Conservation (phyloP, 345 rosid genomes). For the Rhodomyrtus tomentosa region DNA sequence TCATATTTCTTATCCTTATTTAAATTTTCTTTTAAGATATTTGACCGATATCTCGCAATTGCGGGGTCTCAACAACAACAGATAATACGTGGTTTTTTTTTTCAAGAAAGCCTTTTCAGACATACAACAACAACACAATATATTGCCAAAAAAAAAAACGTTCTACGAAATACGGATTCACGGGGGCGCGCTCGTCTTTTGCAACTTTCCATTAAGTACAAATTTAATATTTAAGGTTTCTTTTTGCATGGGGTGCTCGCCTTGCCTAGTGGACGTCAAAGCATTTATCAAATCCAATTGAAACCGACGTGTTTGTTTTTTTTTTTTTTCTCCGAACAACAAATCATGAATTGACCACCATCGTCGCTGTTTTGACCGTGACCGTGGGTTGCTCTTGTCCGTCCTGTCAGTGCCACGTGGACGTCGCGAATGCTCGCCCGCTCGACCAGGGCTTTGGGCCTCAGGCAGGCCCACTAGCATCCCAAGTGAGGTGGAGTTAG, state of each 20-base stretch:
- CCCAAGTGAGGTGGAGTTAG: background rate
- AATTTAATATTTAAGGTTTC: background rate
- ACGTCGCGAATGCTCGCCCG: background rate
- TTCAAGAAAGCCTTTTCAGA: too few species aligned
- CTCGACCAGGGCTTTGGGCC: background rate
- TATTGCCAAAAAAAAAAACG: too few species aligned
- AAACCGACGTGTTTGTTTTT: background rate
- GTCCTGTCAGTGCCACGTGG: background rate
- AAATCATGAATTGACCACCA: background rate
- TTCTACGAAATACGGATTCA: too few species aligned
- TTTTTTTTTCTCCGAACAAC: too few species aligned
- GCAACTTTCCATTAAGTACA: background rate
- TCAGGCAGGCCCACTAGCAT: background rate
- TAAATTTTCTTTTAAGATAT: too few species aligned
- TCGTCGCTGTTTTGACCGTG: background rate
- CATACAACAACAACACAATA: too few species aligned
- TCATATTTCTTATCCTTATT: too few species aligned
- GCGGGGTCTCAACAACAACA: too few species aligned
- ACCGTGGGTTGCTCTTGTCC: accelerated
- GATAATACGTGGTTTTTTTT: too few species aligned
- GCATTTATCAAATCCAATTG: conserved; percentile 31
- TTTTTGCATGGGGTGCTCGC: background rate
- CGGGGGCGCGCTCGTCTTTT: too few species aligned
- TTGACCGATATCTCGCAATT: too few species aligned
- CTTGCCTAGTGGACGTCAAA: conserved; percentile 45